phyloP scores from a whole-genome alignment of 352 stramenopile genomes.

The Globisporangium iwayamae region DNA sequence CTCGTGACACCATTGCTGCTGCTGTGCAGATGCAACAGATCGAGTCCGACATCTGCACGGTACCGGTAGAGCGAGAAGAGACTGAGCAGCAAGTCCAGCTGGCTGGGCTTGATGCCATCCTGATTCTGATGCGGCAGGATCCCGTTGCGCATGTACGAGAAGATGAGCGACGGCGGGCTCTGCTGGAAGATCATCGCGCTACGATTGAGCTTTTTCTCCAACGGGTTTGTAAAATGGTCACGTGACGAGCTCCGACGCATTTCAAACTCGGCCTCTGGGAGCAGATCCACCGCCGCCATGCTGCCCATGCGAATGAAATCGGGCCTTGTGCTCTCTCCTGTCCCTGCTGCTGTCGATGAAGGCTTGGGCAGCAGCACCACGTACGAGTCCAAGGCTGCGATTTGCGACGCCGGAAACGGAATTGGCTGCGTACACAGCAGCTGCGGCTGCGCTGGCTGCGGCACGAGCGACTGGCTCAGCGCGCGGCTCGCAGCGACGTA shows the following conservation, averaged over 20 bases:
- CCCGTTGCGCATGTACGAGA: slow-evolving; percentile 50
- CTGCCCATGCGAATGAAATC: slow-evolving; percentile 44
- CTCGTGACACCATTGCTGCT: background rate
- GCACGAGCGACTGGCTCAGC: slow-evolving; percentile 46
- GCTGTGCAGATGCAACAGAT: slow-evolving; percentile 31
- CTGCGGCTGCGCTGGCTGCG: slow-evolving; percentile 69
- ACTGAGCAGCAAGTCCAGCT: slow-evolving; percentile 76
- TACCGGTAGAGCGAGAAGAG: slow-evolving; percentile 85
- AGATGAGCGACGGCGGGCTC: slow-evolving; percentile 71
- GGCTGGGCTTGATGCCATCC: slow-evolving; percentile 32
- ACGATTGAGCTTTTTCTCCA: slow-evolving; percentile 13
- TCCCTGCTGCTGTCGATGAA: background rate
- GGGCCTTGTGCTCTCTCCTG: background rate
- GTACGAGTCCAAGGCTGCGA: slow-evolving; percentile 75
- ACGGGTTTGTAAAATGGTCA: background rate
- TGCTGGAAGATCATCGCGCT: slow-evolving; percentile 70
- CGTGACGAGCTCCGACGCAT: slow-evolving; percentile 22
- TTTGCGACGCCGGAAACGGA: slow-evolving; percentile 47
- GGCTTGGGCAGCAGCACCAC: slow-evolving; percentile 57
- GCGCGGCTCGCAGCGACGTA: slow-evolving; percentile 67
- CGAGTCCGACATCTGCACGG: slow-evolving; percentile 70
- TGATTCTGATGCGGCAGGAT: slow-evolving; percentile 21
- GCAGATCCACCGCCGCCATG: slow-evolving; percentile 36
- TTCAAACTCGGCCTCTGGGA: slow-evolving; percentile 60
- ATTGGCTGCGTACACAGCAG: slow-evolving; percentile 64